phyloP scores from a whole-genome alignment of 2,329 filamentous ascomycete genomes.

The Aspergillus awamori region DNA sequence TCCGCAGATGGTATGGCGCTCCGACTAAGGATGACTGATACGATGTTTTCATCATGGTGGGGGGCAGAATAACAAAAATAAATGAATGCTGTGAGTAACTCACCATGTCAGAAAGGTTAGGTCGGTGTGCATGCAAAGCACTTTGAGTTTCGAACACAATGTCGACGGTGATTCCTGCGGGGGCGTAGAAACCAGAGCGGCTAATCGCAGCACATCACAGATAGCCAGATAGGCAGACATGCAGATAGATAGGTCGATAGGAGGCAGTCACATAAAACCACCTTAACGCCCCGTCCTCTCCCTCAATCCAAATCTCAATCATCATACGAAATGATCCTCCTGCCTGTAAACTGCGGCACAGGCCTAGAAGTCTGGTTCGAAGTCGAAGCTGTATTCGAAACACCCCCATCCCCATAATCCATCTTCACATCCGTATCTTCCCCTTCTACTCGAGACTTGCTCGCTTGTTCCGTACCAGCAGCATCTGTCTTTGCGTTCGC shows the following conservation, averaged over 20 bases:
- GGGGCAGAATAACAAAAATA: not conserved
- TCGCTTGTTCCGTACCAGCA: not conserved
- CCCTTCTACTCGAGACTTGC: not conserved
- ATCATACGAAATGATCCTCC: constrained; percentile 42
- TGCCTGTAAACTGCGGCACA: constrained; percentile 26
- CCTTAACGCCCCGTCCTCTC: constrained; percentile 8
- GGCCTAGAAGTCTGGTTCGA: not conserved
- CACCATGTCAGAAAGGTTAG: not conserved
- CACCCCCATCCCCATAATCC: constrained; percentile 46
- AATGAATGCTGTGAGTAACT: too few species aligned
- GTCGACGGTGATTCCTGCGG: too few species aligned
- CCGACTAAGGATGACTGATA: constrained; percentile 98
- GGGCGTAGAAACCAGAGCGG: too few species aligned
- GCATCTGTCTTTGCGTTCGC: not conserved
- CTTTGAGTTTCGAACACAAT: not conserved
- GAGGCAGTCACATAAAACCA: not conserved
- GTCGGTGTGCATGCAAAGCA: not conserved
- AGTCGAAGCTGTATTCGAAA: too few species aligned
- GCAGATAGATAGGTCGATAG: not conserved
- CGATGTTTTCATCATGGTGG: constrained; percentile 74
- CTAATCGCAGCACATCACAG: too few species aligned
- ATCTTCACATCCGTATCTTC: constrained; percentile 49
- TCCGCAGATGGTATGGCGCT: constrained; percentile 53
- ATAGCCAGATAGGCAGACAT: not conserved
- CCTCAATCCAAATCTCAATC: constrained; percentile 31